These are phyloP conservation scores for Megacollybia marginata DNA, from an alignment of 768 basidiomycete species.

Conservation along the genomic window DNA sequence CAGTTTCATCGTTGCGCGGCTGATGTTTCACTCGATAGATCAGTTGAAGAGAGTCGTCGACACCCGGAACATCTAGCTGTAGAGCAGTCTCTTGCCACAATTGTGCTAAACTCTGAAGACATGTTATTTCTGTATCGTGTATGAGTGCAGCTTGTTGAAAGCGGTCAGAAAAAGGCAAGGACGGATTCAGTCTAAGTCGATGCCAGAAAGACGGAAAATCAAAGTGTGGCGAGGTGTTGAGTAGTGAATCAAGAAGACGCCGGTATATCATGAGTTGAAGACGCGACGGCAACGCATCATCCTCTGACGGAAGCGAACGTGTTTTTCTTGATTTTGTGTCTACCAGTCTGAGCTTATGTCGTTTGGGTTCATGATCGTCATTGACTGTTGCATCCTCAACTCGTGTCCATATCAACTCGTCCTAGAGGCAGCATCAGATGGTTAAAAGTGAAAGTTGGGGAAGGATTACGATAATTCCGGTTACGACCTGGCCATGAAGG, in stretches of 20 bases:
- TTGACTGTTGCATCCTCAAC: not conserved
- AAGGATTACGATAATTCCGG: slow-evolving; percentile 64
- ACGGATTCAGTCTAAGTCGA: slow-evolving; percentile 34
- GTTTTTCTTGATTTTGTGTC: slow-evolving; percentile 68
- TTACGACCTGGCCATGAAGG: slow-evolving; percentile 52
- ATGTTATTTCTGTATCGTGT: slow-evolving; percentile 7
- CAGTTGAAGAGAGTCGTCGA: slow-evolving; percentile 37
- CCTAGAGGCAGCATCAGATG: not conserved
- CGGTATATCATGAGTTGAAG: slow-evolving; percentile 78
- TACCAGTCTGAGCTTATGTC: slow-evolving; percentile 34
- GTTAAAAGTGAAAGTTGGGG: not conserved
- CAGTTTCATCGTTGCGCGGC: slow-evolving; percentile 32
- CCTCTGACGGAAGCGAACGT: slow-evolving; percentile 42
- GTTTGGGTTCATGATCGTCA: no score
- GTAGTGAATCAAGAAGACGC: slow-evolving; percentile 49
- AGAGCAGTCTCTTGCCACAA: slow-evolving; percentile 23
- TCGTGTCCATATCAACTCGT: not conserved
- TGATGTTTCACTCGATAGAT: slow-evolving; percentile 49
- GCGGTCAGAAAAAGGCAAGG: slow-evolving; percentile 34
- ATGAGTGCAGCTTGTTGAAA: slow-evolving; percentile 29
- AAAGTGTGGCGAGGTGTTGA: slow-evolving; percentile 35
- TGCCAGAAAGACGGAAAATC: slow-evolving; percentile 51
- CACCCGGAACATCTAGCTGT: slow-evolving; percentile 18
- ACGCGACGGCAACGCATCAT: slow-evolving; percentile 50
- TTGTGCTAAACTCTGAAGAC: slow-evolving; percentile 30